These are phyloP conservation scores for Atractiella rhizophila DNA, from an alignment of 768 basidiomycete genomes.

Conservation along the genomic window DNA sequence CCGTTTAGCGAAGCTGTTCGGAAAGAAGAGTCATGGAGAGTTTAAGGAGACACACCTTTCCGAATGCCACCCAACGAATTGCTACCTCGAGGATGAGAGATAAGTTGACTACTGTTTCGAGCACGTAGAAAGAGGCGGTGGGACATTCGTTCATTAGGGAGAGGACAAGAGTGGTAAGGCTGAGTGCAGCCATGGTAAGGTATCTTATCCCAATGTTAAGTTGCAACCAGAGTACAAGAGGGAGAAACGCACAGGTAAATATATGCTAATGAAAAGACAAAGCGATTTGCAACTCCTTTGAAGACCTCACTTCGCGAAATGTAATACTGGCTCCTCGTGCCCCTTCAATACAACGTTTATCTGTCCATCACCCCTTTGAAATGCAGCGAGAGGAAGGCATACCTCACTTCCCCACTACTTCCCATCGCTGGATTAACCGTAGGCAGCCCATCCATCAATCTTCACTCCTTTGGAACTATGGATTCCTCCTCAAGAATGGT, in stretches of 20 bases:
- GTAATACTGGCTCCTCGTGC: too few species aligned
- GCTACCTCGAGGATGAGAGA: slow-evolving; percentile 85
- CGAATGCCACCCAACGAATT: slow-evolving; percentile 76
- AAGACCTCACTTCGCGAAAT: slow-evolving; percentile 60
- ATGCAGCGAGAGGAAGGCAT: too few species aligned
- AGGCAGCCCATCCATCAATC: too few species aligned
- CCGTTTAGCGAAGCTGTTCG: not conserved
- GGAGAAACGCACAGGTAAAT: slow-evolving; percentile 58
- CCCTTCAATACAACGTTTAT: too few species aligned
- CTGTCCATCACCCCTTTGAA: too few species aligned
- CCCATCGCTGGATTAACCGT: too few species aligned
- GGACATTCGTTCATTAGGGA: slow-evolving; percentile 66
- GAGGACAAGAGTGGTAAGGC: slow-evolving; percentile 58
- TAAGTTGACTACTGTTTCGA: slow-evolving; percentile 66
- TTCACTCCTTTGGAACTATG: too few species aligned
- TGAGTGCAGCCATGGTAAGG: slow-evolving; percentile 63
- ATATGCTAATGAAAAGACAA: slow-evolving; percentile 56
- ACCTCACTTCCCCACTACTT: too few species aligned
- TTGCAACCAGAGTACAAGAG: not conserved
- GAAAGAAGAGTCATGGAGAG: not conserved
- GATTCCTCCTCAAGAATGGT: too few species aligned
- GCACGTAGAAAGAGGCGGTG: slow-evolving; percentile 58
- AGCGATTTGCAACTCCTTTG: slow-evolving; percentile 63
- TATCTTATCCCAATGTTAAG: slow-evolving; percentile 24
- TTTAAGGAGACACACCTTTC: slow-evolving; percentile 36